Conservation (phyloP, 129 eudicot species). For the Gnaphalium uliginosum region DNA sequence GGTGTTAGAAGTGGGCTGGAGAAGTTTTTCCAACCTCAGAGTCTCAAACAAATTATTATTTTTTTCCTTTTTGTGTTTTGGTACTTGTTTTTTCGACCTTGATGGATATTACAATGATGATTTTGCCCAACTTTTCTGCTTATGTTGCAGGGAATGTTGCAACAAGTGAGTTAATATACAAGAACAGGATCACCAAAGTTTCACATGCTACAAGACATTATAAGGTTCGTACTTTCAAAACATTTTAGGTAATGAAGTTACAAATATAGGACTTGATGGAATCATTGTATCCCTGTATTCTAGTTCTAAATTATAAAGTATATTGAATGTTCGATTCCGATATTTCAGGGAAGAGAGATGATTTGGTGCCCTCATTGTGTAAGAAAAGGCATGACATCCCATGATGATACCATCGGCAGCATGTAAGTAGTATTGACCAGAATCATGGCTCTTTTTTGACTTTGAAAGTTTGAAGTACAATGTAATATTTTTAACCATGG, state of each 20-base stretch:
- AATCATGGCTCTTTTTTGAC: slow-evolving; percentile 7
- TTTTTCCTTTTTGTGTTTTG: too few species aligned
- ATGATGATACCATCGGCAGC: slow-evolving; percentile 27
- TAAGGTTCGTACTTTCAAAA: slow-evolving; percentile 17
- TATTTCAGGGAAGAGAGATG: slow-evolving; percentile 18
- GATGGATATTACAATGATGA: background rate
- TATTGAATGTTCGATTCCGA: slow-evolving; percentile 1
- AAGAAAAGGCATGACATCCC: slow-evolving; percentile 15
- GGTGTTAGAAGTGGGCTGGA: too few species aligned
- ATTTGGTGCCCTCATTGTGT: slow-evolving; percentile 34
- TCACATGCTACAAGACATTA: slow-evolving; percentile 16
- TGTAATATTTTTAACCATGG: background rate
- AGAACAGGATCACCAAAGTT: slow-evolving; percentile 12
- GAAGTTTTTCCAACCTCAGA: too few species aligned
- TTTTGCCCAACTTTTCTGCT: slow-evolving; percentile 7
- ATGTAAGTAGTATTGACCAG: slow-evolving; percentile 32
- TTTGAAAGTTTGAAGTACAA: background rate
- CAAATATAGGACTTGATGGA: background rate
- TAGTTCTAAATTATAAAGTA: background rate
- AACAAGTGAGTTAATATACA: slow-evolving; percentile 14
- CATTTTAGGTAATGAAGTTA: background rate
- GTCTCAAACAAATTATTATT: background rate
- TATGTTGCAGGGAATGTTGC: slow-evolving; percentile 21
- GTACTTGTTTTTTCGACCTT: background rate
- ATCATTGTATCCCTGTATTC: background rate